Base-by-base conservation (phyloP, 176 grass and related monocot species). In the Rhynchospora tenuis region DNA sequence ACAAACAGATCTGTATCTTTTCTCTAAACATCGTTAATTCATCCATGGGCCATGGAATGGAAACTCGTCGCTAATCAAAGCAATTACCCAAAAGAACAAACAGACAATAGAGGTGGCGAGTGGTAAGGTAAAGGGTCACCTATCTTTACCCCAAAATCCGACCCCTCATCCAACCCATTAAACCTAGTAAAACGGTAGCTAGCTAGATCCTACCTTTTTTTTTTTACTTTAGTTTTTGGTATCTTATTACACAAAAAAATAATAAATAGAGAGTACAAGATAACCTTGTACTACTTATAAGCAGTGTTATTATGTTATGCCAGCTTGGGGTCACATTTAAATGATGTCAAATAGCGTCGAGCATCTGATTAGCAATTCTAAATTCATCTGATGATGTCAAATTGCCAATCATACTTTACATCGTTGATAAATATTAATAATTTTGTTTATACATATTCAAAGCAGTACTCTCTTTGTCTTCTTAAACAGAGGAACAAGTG, bases 161-260 rank as follows among this genome's bases (percentile, higher is more conserved):
- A 77, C 73, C 50, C 48, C 73, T 77, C 73, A 77, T 77, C 73
- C 73, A 77, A 77, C 50, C 73, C 73, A 77, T 77, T 77, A 77
- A n/a, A 76, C 72, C 72, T 76, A 29, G 73, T 76, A 76, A 76
- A 29, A 76, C 12, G 48, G 73, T 56, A 56, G 24, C 67, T 71
- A 69, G 33, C 73, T 56, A 31, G n/a, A 48, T 27, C 13, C 73
- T 77, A 55, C 24, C 17, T 77, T 77, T 26, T 77, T 24, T 27
- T n/a, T 71, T 71, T 28, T 2, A 46, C 12, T 42, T 64, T 64
- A 0, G 13, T 71, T 71, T 45, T 45, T 45, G 33, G 19, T 47
- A 29, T 77, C 16, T 29, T 76, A 75, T 51, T 26, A 24, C 22
- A 74, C 42, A 26, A 13, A 23, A 33, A 74, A 73, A 38, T 38